Evolutionary conservation across 169 alveolate species (phyloP).

Genomic region (Cryptosporidium meleagridis): DNA sequence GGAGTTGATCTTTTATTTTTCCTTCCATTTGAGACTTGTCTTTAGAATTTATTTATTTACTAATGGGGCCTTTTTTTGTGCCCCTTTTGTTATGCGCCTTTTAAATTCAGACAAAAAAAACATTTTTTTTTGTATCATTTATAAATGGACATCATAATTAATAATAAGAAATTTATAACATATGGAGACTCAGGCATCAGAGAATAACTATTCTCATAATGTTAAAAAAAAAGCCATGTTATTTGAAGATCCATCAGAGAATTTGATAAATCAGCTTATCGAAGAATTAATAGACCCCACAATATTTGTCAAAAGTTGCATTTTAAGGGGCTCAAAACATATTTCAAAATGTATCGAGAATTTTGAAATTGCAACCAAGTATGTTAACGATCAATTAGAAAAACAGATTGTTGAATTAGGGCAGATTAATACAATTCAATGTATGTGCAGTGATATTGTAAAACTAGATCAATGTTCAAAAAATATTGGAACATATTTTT

Average conservation of each 20-base stretch:
- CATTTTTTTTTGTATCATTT: neutral
- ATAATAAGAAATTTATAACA: neutral
- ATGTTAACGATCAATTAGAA: constrained; percentile 39
- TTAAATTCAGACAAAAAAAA: neutral
- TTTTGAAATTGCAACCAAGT: constrained; percentile 34
- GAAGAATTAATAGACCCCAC: constrained; percentile 63
- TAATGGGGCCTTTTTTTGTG: constrained; percentile 4
- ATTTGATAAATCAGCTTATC: constrained; percentile 28
- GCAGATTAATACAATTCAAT: constrained; percentile 12
- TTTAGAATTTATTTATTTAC: neutral
- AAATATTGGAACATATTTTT: neutral
- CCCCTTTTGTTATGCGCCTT: constrained; percentile 32
- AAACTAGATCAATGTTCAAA: constrained; percentile 4
- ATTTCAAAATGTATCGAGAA: constrained; percentile 34
- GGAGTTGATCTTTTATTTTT: constrained; percentile 13
- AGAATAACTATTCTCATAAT: neutral
- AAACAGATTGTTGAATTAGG: constrained; percentile 29
- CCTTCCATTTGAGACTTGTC: neutral
- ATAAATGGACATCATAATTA: neutral
- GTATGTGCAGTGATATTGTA: constrained; percentile 22
- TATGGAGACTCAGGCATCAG: neutral
- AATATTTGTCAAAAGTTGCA: constrained; percentile 52
- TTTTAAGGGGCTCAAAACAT: constrained; percentile 38
- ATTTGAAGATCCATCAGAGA: neutral
- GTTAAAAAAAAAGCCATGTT: neutral